Conservation (phyloP, 2,329 filamentous ascomycete genomes). For the Cladosporium sp. region DNA sequence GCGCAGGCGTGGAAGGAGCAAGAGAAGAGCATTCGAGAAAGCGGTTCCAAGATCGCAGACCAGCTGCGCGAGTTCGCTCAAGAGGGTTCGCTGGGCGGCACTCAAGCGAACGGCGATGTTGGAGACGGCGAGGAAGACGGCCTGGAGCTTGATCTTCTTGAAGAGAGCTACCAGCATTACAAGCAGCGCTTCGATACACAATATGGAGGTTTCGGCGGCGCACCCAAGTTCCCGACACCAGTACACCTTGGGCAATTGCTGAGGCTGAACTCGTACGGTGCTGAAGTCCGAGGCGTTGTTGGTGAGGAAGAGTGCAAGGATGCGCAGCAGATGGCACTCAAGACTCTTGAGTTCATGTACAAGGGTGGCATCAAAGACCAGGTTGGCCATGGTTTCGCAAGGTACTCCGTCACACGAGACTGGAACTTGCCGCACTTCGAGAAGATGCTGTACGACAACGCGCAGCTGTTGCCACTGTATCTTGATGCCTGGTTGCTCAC, state of each 20-base stretch:
- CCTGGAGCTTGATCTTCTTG: conserved; percentile 84
- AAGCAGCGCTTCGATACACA: conserved; percentile 75
- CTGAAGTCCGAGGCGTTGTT: conserved; percentile 80
- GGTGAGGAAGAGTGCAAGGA: conserved; percentile 74
- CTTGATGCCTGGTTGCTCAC: conserved; percentile 79
- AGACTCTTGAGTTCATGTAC: conserved; percentile 78
- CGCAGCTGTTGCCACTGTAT: conserved; percentile 79
- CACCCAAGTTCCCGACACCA: conserved; percentile 89
- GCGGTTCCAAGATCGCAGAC: conserved; percentile 77
- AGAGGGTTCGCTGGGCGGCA: conserved; percentile 68
- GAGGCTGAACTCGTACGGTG: conserved; percentile 69
- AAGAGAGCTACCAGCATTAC: conserved; percentile 85
- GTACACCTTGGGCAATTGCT: conserved; percentile 82
- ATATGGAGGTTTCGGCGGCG: conserved; percentile 72
- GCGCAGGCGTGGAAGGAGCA: conserved; percentile 76
- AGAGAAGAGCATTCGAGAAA: conserved; percentile 77
- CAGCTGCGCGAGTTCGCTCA: conserved; percentile 86
- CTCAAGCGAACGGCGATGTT: conserved; percentile 28
- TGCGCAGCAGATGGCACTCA: conserved; percentile 76
- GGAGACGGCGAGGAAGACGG: conserved; percentile 59
- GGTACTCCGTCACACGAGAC: conserved; percentile 87
- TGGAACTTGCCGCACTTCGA: conserved; percentile 97
- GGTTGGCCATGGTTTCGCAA: conserved; percentile 74
- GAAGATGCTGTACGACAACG: conserved; percentile 94
- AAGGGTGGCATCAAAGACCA: conserved; percentile 73